Conservation (phyloP, 495 filamentous ascomycete species). For the Xylaria flabelliformis region DNA sequence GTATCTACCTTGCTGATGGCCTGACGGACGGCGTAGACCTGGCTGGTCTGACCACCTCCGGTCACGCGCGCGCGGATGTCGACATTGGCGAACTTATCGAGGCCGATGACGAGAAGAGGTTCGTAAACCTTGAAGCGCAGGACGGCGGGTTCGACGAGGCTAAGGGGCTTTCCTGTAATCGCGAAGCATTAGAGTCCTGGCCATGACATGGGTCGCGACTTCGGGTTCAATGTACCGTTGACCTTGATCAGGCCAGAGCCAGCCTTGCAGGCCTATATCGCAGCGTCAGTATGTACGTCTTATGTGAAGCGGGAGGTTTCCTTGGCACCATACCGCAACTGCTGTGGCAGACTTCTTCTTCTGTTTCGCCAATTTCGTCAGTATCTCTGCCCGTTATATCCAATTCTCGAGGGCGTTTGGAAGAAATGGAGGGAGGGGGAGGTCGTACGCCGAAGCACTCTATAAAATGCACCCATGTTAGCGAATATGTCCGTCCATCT, state of each 20-base stretch:
- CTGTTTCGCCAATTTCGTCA: slow-evolving; percentile 20
- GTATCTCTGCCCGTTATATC: slow-evolving; percentile 21
- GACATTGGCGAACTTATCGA: slow-evolving; percentile 94
- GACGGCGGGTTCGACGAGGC: slow-evolving; percentile 92
- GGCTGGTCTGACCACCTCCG: slow-evolving; percentile 96
- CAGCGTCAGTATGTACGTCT: slow-evolving; percentile 29
- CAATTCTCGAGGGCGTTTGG: background rate
- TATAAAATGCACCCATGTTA: slow-evolving; percentile 14
- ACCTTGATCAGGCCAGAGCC: slow-evolving; percentile 97
- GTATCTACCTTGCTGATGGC: slow-evolving; percentile 84
- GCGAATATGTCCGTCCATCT: background rate
- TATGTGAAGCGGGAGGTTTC: background rate
- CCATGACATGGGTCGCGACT: background rate
- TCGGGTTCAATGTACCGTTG: slow-evolving; percentile 61
- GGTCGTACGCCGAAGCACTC: slow-evolving; percentile 32
- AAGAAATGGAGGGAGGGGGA: background rate
- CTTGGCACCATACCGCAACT: slow-evolving; percentile 24
- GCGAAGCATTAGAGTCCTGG: slow-evolving; percentile 13
- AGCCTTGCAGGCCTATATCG: slow-evolving; percentile 55
- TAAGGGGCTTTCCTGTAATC: slow-evolving; percentile 73
- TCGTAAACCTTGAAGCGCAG: slow-evolving; percentile 99
- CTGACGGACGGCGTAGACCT: slow-evolving; percentile 98
- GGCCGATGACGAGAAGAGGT: slow-evolving; percentile 92
- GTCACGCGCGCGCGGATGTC: slow-evolving; percentile 97
- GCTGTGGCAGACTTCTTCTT: slow-evolving; percentile 34